Percentiles rank a stretch among this genome's conserved stretches.
Conservation (phyloP, 768 basidiomycete genomes). For the Boletus rubropictus region DNA sequence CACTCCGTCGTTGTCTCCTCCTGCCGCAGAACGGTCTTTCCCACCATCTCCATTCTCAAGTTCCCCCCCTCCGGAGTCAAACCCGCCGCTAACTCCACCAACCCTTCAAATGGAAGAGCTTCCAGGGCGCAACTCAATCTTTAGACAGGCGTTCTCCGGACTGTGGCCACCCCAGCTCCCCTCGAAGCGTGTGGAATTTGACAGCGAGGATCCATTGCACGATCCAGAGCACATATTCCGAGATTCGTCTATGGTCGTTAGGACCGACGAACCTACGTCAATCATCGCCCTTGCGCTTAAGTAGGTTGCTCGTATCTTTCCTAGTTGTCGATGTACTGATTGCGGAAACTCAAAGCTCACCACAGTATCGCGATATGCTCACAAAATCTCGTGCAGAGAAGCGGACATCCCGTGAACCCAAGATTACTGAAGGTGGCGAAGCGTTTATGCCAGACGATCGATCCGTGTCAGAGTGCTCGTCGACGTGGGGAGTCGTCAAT, state of each 20-base stretch:
- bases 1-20: slow-evolving; percentile 26
- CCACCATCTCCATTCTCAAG: slow-evolving; percentile 55
- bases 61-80: slow-evolving; percentile 31
- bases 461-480: slow-evolving; percentile 75
- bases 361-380: slow-evolving; percentile 77
- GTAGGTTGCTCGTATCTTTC: slow-evolving; percentile 38
- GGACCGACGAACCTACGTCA: slow-evolving; percentile 95
- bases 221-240: slow-evolving; percentile 92
- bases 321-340: slow-evolving; percentile 4
- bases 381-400: slow-evolving; percentile 73
- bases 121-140: slow-evolving; percentile 56
- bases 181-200: slow-evolving; percentile 48
- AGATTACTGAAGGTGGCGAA: slow-evolving; percentile 63
- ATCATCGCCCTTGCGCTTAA: slow-evolving; percentile 93
- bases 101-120: slow-evolving; percentile 49
- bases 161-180: slow-evolving; percentile 67
- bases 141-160: slow-evolving; percentile 59
- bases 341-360: slow-evolving; percentile 45
- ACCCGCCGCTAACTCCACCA: slow-evolving; percentile 41
- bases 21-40: slow-evolving; percentile 24
- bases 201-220: slow-evolving; percentile 60
- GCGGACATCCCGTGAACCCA: slow-evolving; percentile 52
- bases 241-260: slow-evolving; percentile 89
- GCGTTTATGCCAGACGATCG: slow-evolving; percentile 90
- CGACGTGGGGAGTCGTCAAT: slow-evolving; percentile 91